These are phyloP conservation scores for Colletotrichum spinosum DNA, from an alignment of 2,329 filamentous ascomycete genomes.

Conservation along the genomic window DNA sequence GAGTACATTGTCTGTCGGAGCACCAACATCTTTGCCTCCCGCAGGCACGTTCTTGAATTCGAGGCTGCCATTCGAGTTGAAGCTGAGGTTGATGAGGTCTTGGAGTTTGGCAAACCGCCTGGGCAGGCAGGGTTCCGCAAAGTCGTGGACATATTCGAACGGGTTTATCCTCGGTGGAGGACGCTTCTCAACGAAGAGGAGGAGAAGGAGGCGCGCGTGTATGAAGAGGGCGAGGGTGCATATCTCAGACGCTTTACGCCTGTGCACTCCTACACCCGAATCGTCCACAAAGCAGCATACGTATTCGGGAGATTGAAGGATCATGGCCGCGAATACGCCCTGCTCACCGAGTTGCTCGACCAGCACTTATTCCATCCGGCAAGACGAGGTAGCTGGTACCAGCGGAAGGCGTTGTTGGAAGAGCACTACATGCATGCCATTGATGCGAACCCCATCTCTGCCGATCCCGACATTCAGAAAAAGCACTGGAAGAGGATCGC, in stretches of 20 bases:
- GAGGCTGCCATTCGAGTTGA: constrained; percentile 88
- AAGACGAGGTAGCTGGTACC: constrained; percentile 91
- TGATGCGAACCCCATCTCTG: constrained; percentile 53
- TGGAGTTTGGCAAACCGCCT: constrained; percentile 82
- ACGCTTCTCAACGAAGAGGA: constrained; percentile 78
- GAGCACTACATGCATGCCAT: constrained; percentile 90
- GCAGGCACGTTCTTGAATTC: constrained; percentile 83
- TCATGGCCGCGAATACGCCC: constrained; percentile 78
- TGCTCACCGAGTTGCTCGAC: constrained; percentile 79
- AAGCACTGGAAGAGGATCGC: constrained; percentile 86
- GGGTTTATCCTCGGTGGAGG: constrained; percentile 85
- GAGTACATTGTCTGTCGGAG: constrained; percentile 91
- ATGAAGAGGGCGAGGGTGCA: constrained; percentile 85
- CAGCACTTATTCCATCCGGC: constrained; percentile 89
- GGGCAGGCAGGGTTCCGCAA: constrained; percentile 73
- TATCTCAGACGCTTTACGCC: constrained; percentile 92
- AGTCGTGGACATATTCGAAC: constrained; percentile 78
- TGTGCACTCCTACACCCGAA: constrained; percentile 92
- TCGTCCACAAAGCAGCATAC: constrained; percentile 87
- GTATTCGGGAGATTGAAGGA: constrained; percentile 86
- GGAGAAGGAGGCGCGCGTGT: constrained; percentile 79
- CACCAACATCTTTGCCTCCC: constrained; percentile 86
- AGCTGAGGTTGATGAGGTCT: constrained; percentile 80
- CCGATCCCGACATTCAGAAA: constrained; percentile 68
- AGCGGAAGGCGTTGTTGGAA: constrained; percentile 92